A percentile compares a stretch with the other conserved stretches of the same genome.
Evolutionary conservation across 768 basidiomycete genomes (phyloP).

Genomic region (Auricularia sp.): DNA sequence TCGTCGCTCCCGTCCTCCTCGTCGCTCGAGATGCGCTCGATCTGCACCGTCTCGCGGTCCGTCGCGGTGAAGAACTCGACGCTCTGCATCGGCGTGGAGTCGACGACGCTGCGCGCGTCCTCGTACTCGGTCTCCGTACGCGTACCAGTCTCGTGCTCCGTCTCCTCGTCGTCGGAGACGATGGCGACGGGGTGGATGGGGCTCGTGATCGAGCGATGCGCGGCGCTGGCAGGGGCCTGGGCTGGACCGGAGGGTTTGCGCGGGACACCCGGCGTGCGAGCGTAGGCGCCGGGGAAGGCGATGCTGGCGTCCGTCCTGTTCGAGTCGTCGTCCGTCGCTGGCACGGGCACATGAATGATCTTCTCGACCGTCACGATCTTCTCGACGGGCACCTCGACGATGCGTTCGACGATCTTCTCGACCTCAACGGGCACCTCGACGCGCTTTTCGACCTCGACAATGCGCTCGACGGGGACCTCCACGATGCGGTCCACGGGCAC

Average conservation of each 20-base stretch:
- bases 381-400: conserved; percentile 20
- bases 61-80: conserved; percentile 8
- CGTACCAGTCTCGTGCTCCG: conserved; percentile 47
- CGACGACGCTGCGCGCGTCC: conserved; percentile 42
- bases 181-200: conserved; percentile 27
- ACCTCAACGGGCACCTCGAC: conserved; percentile 5
- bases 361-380: conserved; percentile 17
- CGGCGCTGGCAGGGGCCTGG: background rate
- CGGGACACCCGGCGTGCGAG: background rate
- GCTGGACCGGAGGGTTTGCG: background rate
- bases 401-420: conserved; percentile 9
- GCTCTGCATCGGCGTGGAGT: conserved; percentile 6
- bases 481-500: conserved; percentile 15
- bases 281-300: background rate
- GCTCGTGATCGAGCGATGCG: background rate
- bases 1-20: conserved; percentile 44
- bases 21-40: conserved; percentile 3
- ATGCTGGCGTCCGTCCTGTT: background rate
- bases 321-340: background rate
- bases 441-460: conserved; percentile 7
- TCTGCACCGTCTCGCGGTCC: conserved; percentile 10
- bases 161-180: conserved; percentile 32
- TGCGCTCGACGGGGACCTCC: conserved; percentile 15
- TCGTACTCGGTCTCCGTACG: conserved; percentile 68
- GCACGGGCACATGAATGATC: conserved; percentile 11